Evolutionary conservation across 352 stramenopile genomes (phyloP), one percentile per base, ranked within the genome.

Genomic region (Phytophthora hibernalis): DNA sequence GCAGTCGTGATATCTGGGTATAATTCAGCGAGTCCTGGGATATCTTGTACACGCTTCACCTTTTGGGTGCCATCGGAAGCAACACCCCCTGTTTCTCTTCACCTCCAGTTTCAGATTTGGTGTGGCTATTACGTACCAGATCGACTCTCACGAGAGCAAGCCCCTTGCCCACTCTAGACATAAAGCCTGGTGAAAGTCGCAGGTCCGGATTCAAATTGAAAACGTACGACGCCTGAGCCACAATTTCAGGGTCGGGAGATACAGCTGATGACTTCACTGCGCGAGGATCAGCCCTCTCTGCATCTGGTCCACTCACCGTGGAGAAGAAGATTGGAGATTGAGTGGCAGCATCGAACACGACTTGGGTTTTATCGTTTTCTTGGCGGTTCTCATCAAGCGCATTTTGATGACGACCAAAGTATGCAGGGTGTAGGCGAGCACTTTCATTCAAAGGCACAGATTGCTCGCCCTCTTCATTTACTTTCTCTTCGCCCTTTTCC

Each of bases 161-260:
- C 1, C 88, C 88, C 61, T 92, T 95, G 31, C 88, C 88, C 13
- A 93, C 82, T 8, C 75, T 73, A 2, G 86, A 87, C 50, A 95
- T 59, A 67, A 95, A 96, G 4, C 76, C 81, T 53, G 81, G 80
- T 4, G 86, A 91, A 15, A 93, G 73, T 5, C 88, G 80, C 35
- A 96, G 69, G 60, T 96, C 88, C 1, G 88, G 84, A 30, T 95
- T 96, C 43, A 96, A 51, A 55, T 96, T 96, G 47, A 96, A 56
- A 22, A 93, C 82, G 35, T 94, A 96, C 2, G 80, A 80, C 16
- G 74, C 70, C 1, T 89, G 70, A 13, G 76, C 81, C 16, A 85
- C 37, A 10, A 76, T 54, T 54, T 82, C 72, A 54, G 66, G 57
- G 13, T 18, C 12, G 35, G 20, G 9, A 30, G 53, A 31, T 26